Base-by-base conservation (phyloP, 345 rosid species). In the Brassica rapa region DNA sequence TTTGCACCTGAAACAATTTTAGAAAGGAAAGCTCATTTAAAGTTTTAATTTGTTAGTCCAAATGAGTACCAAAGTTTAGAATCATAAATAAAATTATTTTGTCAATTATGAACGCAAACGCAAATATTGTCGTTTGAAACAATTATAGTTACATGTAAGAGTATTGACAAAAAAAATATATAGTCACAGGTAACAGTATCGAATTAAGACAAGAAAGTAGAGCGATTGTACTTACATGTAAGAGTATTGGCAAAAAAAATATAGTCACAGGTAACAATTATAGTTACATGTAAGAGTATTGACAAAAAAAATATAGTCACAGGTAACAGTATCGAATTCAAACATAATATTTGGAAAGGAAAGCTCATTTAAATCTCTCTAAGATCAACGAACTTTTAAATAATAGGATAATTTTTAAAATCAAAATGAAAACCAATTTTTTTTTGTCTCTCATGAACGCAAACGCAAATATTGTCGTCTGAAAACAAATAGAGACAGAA, bases 1-100 rank as follows among this genome's bases (percentile, higher is more conserved):
- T 84, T 29, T 89, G 86, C 3, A 91, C 80, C 97, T 91, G 6
- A 62, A 5, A 29, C 57, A 61, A 70, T 61, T 25, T 59, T 73
- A 8, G 24, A 11, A 67, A 19, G 1, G 61, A 14, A 46, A 33
- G 37, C 37, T 27, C 30, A 27, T 27, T 27, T 19, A 19, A 19
- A 19, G 21, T 3, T 30, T 30, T 43, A 2, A 2, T 43, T 43
- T 10, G 3, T 43, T 43, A 3, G 3, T 43, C 51, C 51, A 43
- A 43, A 43, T 10, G 51, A 43, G 5, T 30, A 30, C 32, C 32
- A 30, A 30, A 30, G 32, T 30, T 30, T 30, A 30, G 32, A 4
- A 30, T 30, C 32, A 3, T 30, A 41, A 41, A 41, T 12, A 10
- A 41, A 32, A n/a, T 49, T 49, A 4, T 49, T 49, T 14, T 43